A percentile compares a stretch with the other conserved stretches of the same genome.
phyloP scores from a whole-genome alignment of 164 flowering plant genomes.

The Vitis labrusca region DNA sequence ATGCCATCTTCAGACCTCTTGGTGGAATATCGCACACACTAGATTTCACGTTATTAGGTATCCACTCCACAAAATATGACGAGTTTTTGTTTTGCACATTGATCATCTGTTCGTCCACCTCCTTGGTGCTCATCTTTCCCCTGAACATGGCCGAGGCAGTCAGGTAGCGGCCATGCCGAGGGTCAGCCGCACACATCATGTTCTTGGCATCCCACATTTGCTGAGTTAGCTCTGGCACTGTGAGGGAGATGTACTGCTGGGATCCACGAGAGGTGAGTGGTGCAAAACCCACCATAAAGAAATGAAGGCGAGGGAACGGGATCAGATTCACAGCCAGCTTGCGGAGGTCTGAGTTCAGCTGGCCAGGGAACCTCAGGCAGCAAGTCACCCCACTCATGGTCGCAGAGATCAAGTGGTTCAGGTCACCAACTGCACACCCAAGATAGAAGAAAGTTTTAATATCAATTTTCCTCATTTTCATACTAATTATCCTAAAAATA shows the following conservation, averaged over 20 bases:
- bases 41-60: constrained; percentile 59
- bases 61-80: constrained; percentile 89
- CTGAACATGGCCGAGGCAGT: constrained; percentile 89
- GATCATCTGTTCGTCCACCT: constrained; percentile 84
- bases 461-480: not conserved
- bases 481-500: not conserved
- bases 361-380: constrained; percentile 84
- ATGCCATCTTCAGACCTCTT: constrained; percentile 70
- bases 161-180: constrained; percentile 79
- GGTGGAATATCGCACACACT: constrained; percentile 61
- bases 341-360: constrained; percentile 77
- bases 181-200: constrained; percentile 91
- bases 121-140: constrained; percentile 87
- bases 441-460: not conserved
- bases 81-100: constrained; percentile 89
- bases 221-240: constrained; percentile 84
- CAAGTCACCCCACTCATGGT: constrained; percentile 92
- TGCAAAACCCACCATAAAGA: constrained; percentile 91
- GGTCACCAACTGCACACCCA: constrained; percentile 69
- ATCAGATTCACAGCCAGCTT: constrained; percentile 82
- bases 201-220: constrained; percentile 90
- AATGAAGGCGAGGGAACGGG: constrained; percentile 89
- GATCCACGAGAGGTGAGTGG: constrained; percentile 87
- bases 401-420: constrained; percentile 83
- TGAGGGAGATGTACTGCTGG: constrained; percentile 78